These are phyloP conservation scores for Podospora pseudoanserina DNA, from an alignment of 495 filamentous ascomycete genomes.

Conservation along the genomic window DNA sequence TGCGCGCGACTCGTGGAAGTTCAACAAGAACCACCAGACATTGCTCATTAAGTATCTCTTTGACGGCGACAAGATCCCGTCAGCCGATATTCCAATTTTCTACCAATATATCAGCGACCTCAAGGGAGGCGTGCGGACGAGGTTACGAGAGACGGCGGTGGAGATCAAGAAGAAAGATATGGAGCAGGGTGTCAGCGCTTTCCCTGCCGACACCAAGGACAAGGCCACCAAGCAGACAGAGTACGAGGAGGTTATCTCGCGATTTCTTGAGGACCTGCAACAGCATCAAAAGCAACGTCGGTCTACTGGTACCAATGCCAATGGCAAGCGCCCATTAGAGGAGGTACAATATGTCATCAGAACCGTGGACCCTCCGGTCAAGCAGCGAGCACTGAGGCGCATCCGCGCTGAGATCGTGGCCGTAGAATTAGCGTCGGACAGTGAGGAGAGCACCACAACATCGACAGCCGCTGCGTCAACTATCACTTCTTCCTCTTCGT, in stretches of 20 bases:
- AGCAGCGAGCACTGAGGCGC: slow-evolving; percentile 46
- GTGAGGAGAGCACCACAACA: slow-evolving; percentile 32
- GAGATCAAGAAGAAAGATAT: slow-evolving; percentile 51
- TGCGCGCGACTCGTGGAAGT: slow-evolving; percentile 72
- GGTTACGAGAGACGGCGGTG: slow-evolving; percentile 59
- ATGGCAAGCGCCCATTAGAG: slow-evolving; percentile 40
- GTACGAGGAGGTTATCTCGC: slow-evolving; percentile 55
- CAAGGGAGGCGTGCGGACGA: slow-evolving; percentile 60
- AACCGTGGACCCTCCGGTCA: slow-evolving; percentile 42
- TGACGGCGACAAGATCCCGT: slow-evolving; percentile 60
- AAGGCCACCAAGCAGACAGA: slow-evolving; percentile 44
- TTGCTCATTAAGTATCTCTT: slow-evolving; percentile 78
- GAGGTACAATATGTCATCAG: slow-evolving; percentile 47
- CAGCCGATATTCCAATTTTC: slow-evolving; percentile 59
- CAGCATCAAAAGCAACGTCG: slow-evolving; percentile 23
- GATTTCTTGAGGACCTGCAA: slow-evolving; percentile 35
- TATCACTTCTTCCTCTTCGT: slow-evolving; percentile 30
- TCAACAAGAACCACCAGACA: slow-evolving; percentile 85
- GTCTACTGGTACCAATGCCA: slow-evolving; percentile 18
- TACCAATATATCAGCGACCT: slow-evolving; percentile 68
- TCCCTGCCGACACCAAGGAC: slow-evolving; percentile 40
- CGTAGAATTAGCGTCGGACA: slow-evolving; percentile 41
- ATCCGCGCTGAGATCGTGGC: slow-evolving; percentile 49
- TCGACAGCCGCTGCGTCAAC: slow-evolving; percentile 25
- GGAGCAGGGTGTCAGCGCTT: slow-evolving; percentile 42